Conservation (phyloP, 139 green algal genomes). For the Mesotaenium endlicherianum region DNA sequence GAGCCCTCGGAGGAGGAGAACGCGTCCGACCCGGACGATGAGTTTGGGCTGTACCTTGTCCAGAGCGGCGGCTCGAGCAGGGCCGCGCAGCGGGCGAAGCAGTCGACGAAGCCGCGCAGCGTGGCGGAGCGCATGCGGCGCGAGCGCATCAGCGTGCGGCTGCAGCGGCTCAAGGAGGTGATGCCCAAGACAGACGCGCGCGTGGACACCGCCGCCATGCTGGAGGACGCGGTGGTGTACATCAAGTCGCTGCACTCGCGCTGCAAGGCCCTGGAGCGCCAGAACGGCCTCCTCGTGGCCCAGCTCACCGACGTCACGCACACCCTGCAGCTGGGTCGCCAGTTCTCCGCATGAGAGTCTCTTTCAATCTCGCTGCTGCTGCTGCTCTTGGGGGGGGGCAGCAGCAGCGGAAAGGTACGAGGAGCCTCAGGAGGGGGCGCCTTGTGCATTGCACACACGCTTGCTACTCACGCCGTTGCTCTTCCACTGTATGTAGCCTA, state of each 20-base stretch:
- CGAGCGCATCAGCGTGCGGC: conserved; percentile 28
- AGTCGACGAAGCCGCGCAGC: conserved; percentile 27
- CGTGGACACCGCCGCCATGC: conserved; percentile 37
- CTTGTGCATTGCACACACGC: no score
- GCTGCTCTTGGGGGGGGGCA: no score
- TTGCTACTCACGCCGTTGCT: no score
- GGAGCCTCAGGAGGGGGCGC: no score
- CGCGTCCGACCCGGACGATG: neutral
- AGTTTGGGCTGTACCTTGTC: neutral
- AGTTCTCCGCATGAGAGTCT: no score
- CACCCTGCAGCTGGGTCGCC: no score
- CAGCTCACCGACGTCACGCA: neutral
- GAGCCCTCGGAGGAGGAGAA: neutral
- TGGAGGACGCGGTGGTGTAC: conserved; percentile 40
- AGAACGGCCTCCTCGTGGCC: conserved; percentile 2
- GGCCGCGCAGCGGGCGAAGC: neutral
- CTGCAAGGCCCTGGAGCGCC: conserved; percentile 16
- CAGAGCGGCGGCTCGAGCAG: neutral
- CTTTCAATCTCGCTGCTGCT: no score
- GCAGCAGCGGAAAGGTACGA: no score
- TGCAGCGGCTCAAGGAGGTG: conserved; percentile 42
- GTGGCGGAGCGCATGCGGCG: conserved; percentile 28
- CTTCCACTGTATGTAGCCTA: no score
- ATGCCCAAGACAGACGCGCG: conserved; percentile 31
- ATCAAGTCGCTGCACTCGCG: conserved; percentile 33